Conservation (phyloP, 1,284 basidiomycete genomes). For the Schizophyllum amplum region DNA sequence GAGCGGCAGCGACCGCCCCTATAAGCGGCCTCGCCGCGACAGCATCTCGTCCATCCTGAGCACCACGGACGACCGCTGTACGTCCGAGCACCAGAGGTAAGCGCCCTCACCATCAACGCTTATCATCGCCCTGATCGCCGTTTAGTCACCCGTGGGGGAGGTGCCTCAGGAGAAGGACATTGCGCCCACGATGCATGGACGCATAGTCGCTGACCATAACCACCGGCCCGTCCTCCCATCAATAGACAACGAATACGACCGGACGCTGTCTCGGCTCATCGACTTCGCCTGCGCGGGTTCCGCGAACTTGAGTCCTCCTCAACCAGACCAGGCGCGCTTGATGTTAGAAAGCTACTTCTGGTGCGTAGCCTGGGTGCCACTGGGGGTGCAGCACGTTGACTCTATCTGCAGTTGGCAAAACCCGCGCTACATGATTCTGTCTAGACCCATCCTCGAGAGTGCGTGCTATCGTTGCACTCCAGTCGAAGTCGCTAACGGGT, state of each 20-base stretch:
- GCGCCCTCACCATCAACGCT: not conserved
- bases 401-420: not conserved
- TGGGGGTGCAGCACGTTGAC: no score
- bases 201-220: not conserved
- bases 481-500: not conserved
- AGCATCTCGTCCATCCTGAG: not conserved
- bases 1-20: not conserved
- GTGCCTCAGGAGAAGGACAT: not conserved
- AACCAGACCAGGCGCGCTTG: not conserved
- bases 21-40: not conserved
- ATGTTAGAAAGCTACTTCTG: not conserved
- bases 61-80: not conserved
- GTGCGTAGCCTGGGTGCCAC: not conserved
- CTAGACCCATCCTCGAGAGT: not conserved
- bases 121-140: not conserved
- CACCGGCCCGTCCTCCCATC: not conserved
- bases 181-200: not conserved
- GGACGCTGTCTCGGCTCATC: not conserved
- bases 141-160: not conserved
- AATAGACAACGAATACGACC: not conserved
- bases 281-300: not conserved
- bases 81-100: not conserved
- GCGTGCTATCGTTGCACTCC: not conserved
- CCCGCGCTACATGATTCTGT: not conserved
- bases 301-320: not conserved